Conservation (phyloP, 495 filamentous ascomycete genomes). For the Trichoderma virens region DNA sequence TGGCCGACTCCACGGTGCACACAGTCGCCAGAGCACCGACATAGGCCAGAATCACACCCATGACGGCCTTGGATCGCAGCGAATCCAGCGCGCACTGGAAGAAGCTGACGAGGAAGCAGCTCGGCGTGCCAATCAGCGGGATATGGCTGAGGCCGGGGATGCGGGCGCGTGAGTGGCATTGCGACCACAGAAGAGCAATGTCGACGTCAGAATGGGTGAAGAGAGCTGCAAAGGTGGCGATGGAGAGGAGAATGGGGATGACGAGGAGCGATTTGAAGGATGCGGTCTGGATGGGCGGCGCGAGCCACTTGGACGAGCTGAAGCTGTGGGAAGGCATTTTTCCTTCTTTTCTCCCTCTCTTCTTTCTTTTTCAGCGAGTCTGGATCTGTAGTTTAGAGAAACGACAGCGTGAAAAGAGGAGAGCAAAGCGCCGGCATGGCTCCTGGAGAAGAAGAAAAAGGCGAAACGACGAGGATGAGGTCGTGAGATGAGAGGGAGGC, state of each 20-base stretch:
- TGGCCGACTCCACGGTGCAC: constrained; percentile 29
- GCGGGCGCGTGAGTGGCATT: constrained; percentile 33
- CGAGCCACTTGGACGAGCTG: background rate
- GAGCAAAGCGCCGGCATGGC: too few relatives aligned
- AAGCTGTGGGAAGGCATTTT: background rate
- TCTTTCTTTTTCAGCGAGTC: background rate
- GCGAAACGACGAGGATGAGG: background rate
- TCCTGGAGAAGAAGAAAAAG: background rate
- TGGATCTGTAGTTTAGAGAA: background rate
- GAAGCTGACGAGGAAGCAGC: constrained; percentile 34
- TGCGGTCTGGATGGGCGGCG: constrained; percentile 20
- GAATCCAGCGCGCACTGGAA: constrained; percentile 25
- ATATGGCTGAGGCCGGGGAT: constrained; percentile 25
- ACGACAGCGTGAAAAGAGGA: too few relatives aligned
- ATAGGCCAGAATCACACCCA: constrained; percentile 24
- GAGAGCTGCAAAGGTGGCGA: constrained; percentile 22
- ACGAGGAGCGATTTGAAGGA: constrained; percentile 25
- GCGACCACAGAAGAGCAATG: constrained; percentile 32
- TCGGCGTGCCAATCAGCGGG: constrained; percentile 27
- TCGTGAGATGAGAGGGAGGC: background rate
- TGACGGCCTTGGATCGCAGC: constrained; percentile 18
- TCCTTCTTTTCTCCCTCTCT: background rate
- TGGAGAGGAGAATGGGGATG: constrained; percentile 23
- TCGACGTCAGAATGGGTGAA: constrained; percentile 28
- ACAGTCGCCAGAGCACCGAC: constrained; percentile 29